A percentile compares a stretch with the other conserved stretches of the same genome.
Conservation (phyloP, 2,329 filamentous ascomycete genomes). For the Achaetomium macrosporum region DNA sequence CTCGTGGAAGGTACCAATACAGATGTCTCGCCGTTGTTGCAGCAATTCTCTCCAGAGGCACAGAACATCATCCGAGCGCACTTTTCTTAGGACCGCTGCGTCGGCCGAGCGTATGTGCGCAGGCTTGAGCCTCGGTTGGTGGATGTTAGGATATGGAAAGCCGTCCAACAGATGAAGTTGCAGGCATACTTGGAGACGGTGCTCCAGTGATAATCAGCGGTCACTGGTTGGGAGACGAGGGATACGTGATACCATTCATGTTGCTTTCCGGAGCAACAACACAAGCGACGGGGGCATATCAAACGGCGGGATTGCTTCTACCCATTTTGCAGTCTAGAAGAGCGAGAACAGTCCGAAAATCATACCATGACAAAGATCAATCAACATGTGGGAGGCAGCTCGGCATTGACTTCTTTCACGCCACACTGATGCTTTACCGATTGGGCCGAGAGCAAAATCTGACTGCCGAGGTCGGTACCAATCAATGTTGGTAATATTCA, state of each 20-base stretch:
- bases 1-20: constrained; percentile 68
- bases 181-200: constrained; percentile 7
- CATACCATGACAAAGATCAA: neutral
- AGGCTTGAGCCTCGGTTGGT: neutral
- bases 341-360: neutral
- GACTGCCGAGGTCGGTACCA: too few relatives aligned
- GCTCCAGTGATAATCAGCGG: neutral
- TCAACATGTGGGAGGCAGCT: neutral
- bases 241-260: neutral
- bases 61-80: constrained; percentile 74
- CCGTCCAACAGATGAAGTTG: neutral
- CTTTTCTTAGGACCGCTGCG: constrained; percentile 54
- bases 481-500: too few relatives aligned
- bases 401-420: too few relatives aligned
- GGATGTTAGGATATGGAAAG: constrained; percentile 5
- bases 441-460: too few relatives aligned
- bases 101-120: neutral
- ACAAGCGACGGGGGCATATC: neutral
- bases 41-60: constrained; percentile 65
- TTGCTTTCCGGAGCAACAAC: neutral
- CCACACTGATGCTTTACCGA: too few relatives aligned
- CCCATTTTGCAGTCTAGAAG: neutral
- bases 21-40: constrained; percentile 69
- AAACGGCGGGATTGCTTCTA: neutral
- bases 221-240: neutral